Conservation (phyloP, 1,284 basidiomycete species). For the Hypsizygus ulmarius region DNA sequence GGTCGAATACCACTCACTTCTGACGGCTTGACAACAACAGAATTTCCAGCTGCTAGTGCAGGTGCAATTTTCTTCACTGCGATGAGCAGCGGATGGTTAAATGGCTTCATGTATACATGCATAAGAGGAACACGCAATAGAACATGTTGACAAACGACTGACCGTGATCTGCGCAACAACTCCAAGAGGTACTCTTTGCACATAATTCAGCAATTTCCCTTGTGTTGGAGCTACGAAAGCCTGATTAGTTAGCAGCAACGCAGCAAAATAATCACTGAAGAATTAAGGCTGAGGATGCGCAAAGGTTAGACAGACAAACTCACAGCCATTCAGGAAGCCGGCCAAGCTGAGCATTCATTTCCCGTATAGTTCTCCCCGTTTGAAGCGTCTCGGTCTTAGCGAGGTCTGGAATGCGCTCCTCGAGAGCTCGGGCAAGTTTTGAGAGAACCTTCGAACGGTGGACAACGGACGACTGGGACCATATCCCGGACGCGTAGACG, state of each 20-base stretch:
- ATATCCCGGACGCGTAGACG: slow-evolving; percentile 61
- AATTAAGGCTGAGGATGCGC: slow-evolving; percentile 3
- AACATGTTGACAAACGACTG: slow-evolving; percentile 10
- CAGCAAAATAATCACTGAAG: slow-evolving; percentile 70
- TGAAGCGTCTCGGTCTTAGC: slow-evolving; percentile 71
- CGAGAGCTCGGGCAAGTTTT: slow-evolving; percentile 59
- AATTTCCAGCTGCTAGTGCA: slow-evolving; percentile 81
- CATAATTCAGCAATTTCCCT: slow-evolving; percentile 74
- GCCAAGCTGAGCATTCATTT: slow-evolving; percentile 74
- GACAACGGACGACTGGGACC: slow-evolving; percentile 60
- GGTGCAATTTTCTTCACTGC: slow-evolving; percentile 85
- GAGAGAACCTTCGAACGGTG: slow-evolving; percentile 65
- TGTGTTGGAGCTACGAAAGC: slow-evolving; percentile 75
- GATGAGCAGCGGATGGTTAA: slow-evolving; percentile 81
- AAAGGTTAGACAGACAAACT: slow-evolving; percentile 26
- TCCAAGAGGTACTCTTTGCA: slow-evolving; percentile 75
- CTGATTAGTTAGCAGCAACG: slow-evolving; percentile 66
- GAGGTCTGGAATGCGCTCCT: slow-evolving; percentile 53
- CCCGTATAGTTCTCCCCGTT: slow-evolving; percentile 72
- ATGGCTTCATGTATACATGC: slow-evolving; percentile 50
- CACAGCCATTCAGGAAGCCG: slow-evolving; percentile 81
- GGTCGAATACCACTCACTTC: slow-evolving; percentile 44
- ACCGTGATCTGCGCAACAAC: slow-evolving; percentile 84
- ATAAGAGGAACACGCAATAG: neutral
- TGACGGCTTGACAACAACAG: slow-evolving; percentile 79